These are phyloP conservation scores for Jackrogersella minutella DNA, from an alignment of 495 filamentous ascomycete genomes.

Conservation along the genomic window DNA sequence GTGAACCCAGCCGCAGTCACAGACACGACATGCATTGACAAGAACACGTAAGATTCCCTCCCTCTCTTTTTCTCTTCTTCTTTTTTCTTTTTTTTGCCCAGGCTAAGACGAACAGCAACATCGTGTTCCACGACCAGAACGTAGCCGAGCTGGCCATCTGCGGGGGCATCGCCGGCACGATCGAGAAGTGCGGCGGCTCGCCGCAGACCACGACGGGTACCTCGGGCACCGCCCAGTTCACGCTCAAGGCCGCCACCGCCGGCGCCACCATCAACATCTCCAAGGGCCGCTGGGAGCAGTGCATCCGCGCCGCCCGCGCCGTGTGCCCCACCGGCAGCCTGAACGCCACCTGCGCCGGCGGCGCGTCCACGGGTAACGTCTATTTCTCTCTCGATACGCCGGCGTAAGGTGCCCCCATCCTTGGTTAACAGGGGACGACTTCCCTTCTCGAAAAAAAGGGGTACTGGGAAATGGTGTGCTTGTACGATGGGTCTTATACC, in stretches of 20 bases:
- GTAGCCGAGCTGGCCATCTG: slow-evolving; percentile 63
- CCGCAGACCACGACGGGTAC: slow-evolving; percentile 50
- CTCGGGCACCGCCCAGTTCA: slow-evolving; percentile 59
- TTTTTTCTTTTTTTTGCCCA: background rate
- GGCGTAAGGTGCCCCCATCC: slow-evolving; percentile 10
- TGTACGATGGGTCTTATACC: slow-evolving; percentile 12
- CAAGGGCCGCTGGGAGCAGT: slow-evolving; percentile 61
- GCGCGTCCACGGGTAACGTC: slow-evolving; percentile 58
- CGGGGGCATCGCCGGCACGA: slow-evolving; percentile 57
- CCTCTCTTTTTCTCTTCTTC: background rate
- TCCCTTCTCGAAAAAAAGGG: background rate
- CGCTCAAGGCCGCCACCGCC: slow-evolving; percentile 43
- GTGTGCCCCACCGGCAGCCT: slow-evolving; percentile 58
- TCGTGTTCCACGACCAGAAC: slow-evolving; percentile 62
- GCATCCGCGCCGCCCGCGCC: slow-evolving; percentile 57
- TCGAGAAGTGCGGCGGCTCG: slow-evolving; percentile 52
- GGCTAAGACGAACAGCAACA: slow-evolving; percentile 45
- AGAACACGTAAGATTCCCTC: slow-evolving; percentile 43
- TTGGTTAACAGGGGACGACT: background rate
- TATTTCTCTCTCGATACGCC: slow-evolving; percentile 51
- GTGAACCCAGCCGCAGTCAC: slow-evolving; percentile 49
- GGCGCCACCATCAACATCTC: slow-evolving; percentile 59
- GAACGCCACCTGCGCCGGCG: slow-evolving; percentile 57
- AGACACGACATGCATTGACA: slow-evolving; percentile 48
- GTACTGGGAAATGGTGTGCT: background rate